Conservation (phyloP, 257 asterid species). For the Datura wrightii region DNA sequence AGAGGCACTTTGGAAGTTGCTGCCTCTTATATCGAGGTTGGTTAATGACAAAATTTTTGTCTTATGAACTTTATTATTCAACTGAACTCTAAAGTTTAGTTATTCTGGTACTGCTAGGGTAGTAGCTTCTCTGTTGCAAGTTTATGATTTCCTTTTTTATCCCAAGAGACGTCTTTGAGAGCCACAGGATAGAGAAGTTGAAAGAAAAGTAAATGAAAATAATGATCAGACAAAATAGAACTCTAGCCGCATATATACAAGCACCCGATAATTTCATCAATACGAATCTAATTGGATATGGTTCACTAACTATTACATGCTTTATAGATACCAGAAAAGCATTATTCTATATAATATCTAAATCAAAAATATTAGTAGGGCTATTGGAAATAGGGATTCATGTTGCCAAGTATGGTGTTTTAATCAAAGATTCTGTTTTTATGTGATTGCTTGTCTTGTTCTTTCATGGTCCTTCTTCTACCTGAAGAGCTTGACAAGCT, state of each 20-base stretch:
- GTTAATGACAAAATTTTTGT: too few species aligned
- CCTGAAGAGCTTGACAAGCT: slow-evolving; percentile 86
- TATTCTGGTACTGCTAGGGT: too few species aligned
- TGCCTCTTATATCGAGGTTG: too few species aligned
- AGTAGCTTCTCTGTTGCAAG: too few species aligned
- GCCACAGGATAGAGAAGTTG: not conserved
- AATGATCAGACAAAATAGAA: not conserved
- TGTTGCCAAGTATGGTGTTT: not conserved
- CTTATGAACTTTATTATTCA: too few species aligned
- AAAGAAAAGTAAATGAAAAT: not conserved
- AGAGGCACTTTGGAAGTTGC: too few species aligned
- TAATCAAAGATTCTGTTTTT: not conserved
- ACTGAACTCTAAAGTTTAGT: too few species aligned
- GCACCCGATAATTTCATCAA: not conserved
- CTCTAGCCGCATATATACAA: not conserved
- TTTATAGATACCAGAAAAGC: not conserved
- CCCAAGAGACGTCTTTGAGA: not conserved
- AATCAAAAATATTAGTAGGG: not conserved
- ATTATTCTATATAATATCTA: not conserved
- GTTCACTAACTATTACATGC: not conserved
- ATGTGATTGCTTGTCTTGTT: slow-evolving; percentile 13
- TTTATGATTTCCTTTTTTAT: too few species aligned
- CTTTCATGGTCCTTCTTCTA: slow-evolving; percentile 12
- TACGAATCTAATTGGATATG: not conserved
- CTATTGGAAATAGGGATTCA: slow-evolving; percentile 6